phyloP scores from a whole-genome alignment of 108 stramenopile genomes.

The Discostella pseudostelligera region DNA sequence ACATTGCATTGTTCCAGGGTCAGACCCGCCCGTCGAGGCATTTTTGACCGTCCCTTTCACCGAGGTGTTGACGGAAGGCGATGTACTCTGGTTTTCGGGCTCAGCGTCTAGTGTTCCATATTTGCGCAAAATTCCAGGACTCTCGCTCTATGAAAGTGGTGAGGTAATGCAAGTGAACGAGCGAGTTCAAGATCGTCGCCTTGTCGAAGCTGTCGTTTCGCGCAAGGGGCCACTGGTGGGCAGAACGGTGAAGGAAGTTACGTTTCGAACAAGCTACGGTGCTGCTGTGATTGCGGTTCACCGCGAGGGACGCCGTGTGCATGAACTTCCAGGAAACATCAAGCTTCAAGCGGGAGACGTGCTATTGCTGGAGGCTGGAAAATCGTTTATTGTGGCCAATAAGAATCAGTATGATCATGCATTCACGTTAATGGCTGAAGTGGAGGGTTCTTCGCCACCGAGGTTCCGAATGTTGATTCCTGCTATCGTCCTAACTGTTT shows the following conservation, averaged over 20 bases:
- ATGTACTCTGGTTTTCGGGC: slow-evolving; percentile 77
- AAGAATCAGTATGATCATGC: slow-evolving; percentile 54
- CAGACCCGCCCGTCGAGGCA: background rate
- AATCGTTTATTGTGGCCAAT: slow-evolving; percentile 65
- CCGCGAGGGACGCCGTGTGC: slow-evolving; percentile 71
- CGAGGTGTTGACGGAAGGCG: slow-evolving; percentile 47
- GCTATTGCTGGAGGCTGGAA: slow-evolving; percentile 81
- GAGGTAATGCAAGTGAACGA: slow-evolving; percentile 75
- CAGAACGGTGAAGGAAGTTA: slow-evolving; percentile 68
- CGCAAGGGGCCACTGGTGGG: slow-evolving; percentile 74
- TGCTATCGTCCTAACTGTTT: slow-evolving; percentile 57
- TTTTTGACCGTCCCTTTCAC: background rate
- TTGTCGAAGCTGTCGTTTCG: slow-evolving; percentile 84
- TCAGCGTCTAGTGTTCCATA: slow-evolving; percentile 46
- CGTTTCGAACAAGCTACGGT: slow-evolving; percentile 74
- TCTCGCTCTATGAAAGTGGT: slow-evolving; percentile 58
- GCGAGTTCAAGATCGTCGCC: slow-evolving; percentile 71
- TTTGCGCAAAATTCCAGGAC: slow-evolving; percentile 73
- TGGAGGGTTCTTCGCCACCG: slow-evolving; percentile 80
- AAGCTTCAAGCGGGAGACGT: slow-evolving; percentile 85
- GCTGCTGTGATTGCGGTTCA: slow-evolving; percentile 88
- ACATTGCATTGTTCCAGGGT: slow-evolving; percentile 19
- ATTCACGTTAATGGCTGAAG: slow-evolving; percentile 52
- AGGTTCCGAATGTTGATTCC: slow-evolving; percentile 65
- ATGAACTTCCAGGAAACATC: slow-evolving; percentile 80